Conservation (phyloP, 2,329 filamentous ascomycete genomes). For the Magnaporthiopsis poae region DNA sequence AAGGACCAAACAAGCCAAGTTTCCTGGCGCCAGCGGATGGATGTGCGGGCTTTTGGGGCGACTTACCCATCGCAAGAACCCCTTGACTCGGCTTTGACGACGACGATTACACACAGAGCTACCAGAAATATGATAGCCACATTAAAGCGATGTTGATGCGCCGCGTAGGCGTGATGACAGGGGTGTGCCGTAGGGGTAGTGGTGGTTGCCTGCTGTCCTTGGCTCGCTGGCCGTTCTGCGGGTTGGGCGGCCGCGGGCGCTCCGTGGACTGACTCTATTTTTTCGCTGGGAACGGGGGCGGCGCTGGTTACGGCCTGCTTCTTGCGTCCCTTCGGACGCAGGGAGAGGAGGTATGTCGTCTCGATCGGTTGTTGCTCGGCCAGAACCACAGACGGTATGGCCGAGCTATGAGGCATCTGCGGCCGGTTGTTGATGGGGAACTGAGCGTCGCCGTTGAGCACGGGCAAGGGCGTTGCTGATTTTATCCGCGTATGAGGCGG, state of each 20-base stretch:
- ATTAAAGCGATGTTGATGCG: background rate
- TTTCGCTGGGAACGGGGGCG: background rate
- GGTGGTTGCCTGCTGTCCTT: background rate
- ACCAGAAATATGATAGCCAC: constrained; percentile 19
- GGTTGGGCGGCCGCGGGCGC: background rate
- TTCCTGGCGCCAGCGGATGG: background rate
- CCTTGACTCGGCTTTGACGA: constrained; percentile 22
- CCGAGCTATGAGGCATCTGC: background rate
- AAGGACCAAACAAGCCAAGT: constrained; percentile 8
- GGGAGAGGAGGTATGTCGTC: constrained; percentile 7
- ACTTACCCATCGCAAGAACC: constrained; percentile 16
- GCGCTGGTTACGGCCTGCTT: background rate
- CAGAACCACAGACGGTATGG: constrained; percentile 4
- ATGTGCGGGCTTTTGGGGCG: background rate
- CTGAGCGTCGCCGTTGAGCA: background rate
- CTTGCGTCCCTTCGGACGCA: background rate
- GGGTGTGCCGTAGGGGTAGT: too few species aligned
- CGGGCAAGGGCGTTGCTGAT: background rate
- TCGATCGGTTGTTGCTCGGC: background rate
- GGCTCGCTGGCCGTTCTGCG: background rate
- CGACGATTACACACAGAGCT: constrained; percentile 20
- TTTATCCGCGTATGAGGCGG: background rate
- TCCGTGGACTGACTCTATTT: background rate
- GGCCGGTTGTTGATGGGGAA: constrained; percentile 8
- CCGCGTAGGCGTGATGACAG: background rate